Conservation (phyloP, 164 flowering plant genomes). For the Nelumbo lutea region DNA sequence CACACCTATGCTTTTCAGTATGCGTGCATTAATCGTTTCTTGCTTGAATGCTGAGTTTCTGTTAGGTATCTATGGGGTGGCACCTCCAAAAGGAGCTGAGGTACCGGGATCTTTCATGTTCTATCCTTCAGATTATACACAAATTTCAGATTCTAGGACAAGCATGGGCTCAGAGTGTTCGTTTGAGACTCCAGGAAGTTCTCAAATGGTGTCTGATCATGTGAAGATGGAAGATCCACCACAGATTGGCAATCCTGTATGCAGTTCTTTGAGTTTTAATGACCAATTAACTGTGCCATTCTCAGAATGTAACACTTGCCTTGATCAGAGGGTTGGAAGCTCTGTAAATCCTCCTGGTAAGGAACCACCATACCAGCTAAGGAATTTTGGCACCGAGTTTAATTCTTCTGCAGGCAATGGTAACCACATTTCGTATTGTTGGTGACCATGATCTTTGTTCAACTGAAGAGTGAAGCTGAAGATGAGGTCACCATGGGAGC, state of each 20-base stretch:
- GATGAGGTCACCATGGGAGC: neutral
- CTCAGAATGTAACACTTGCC: constrained; percentile 15
- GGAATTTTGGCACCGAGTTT: constrained; percentile 17
- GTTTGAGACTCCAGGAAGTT: constrained; percentile 3
- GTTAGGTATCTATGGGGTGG: constrained; percentile 17
- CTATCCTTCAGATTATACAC: constrained; percentile 10
- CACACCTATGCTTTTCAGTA: no score
- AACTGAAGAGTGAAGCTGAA: constrained; percentile 11
- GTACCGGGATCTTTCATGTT: constrained; percentile 5
- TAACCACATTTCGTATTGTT: constrained; percentile 14
- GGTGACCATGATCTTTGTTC: neutral
- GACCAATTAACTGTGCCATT: constrained; percentile 22
- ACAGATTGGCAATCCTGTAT: constrained; percentile 22
- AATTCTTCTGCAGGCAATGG: constrained; percentile 23
- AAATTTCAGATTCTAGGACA: constrained; percentile 9
- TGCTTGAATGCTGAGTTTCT: neutral
- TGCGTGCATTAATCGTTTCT: no score
- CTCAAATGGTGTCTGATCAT: constrained; percentile 10
- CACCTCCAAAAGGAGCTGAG: constrained; percentile 5
- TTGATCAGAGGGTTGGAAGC: constrained; percentile 18
- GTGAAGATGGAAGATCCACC: constrained; percentile 15
- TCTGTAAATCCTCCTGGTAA: constrained; percentile 9
- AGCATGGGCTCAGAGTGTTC: constrained; percentile 9
- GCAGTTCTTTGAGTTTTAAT: constrained; percentile 22
- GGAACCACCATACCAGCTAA: constrained; percentile 11